These are phyloP conservation scores for Penicillium macrosclerotiorum DNA, from an alignment of 495 filamentous ascomycete genomes.

Conservation along the genomic window DNA sequence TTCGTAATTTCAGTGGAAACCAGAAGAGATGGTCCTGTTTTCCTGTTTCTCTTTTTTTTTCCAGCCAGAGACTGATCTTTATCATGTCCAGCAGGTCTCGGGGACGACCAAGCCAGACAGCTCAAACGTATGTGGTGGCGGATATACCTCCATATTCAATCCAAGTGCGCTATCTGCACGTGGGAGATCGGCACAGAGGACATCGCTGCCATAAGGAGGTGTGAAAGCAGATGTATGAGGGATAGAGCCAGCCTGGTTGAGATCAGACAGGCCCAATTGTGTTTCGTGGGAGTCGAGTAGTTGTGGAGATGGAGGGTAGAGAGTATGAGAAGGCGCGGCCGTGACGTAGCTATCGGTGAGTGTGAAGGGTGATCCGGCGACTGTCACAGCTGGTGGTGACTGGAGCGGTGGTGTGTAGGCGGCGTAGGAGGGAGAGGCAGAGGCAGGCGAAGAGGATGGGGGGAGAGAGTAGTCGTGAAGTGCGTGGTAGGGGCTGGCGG, in stretches of 20 bases:
- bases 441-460: conserved; percentile 38
- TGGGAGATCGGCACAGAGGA: conserved; percentile 27
- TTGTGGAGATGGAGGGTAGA: conserved; percentile 39
- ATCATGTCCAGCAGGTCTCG: conserved; percentile 36
- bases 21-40: background rate
- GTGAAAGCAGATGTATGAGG: conserved; percentile 34
- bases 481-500: conserved; percentile 38
- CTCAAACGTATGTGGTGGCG: conserved; percentile 30
- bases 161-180: conserved; percentile 26
- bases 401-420: conserved; percentile 45
- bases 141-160: conserved; percentile 35
- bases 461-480: conserved; percentile 36
- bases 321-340: conserved; percentile 27
- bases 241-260: conserved; percentile 26
- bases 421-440: conserved; percentile 37
- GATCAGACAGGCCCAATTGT: conserved; percentile 26
- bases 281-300: conserved; percentile 35
- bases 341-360: conserved; percentile 33
- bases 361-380: conserved; percentile 38
- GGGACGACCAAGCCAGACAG: conserved; percentile 27
- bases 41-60: conserved; percentile 2
- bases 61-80: no score
- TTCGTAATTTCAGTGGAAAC: background rate
- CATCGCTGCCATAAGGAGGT: conserved; percentile 32
- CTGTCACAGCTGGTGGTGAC: conserved; percentile 38